phyloP scores from a whole-genome alignment of 1,284 basidiomycete genomes.

The Leccinum huronense region DNA sequence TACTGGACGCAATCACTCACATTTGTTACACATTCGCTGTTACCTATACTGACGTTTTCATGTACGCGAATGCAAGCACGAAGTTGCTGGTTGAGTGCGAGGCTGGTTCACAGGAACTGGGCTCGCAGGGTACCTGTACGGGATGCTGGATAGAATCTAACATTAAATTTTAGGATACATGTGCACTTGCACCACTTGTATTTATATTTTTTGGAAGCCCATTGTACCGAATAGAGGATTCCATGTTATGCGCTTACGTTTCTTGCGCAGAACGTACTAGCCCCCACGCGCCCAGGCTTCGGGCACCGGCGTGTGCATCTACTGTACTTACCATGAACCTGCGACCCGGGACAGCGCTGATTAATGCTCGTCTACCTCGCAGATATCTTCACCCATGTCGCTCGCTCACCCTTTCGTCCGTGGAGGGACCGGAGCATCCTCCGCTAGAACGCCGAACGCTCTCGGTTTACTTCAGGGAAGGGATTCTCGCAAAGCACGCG shows the following conservation, averaged over 20 bases:
- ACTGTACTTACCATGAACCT: slow-evolving; percentile 16
- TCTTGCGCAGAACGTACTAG: no score
- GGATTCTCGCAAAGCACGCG: slow-evolving; percentile 52
- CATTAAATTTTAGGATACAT: not conserved
- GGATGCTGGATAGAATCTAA: not conserved
- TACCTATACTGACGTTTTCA: slow-evolving; percentile 20
- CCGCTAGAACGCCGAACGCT: slow-evolving; percentile 64
- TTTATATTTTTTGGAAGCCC: not conserved
- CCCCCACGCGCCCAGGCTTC: not conserved
- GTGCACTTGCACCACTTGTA: not conserved
- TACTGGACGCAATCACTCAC: slow-evolving; percentile 9
- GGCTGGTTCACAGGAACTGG: no score
- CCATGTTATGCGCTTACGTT: not conserved
- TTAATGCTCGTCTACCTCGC: not conserved
- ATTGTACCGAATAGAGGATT: not conserved
- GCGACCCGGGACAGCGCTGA: not conserved
- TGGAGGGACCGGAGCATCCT: slow-evolving; percentile 59
- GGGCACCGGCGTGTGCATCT: not conserved
- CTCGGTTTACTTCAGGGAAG: slow-evolving; percentile 57
- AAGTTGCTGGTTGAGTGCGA: not conserved
- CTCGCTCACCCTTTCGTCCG: slow-evolving; percentile 46
- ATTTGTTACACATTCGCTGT: slow-evolving; percentile 27
- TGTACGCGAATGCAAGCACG: slow-evolving; percentile 1
- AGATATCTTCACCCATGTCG: slow-evolving; percentile 8
- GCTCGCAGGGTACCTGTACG: not conserved